phyloP scores from a whole-genome alignment of 345 rosid genomes.

The Acer negundo region DNA sequence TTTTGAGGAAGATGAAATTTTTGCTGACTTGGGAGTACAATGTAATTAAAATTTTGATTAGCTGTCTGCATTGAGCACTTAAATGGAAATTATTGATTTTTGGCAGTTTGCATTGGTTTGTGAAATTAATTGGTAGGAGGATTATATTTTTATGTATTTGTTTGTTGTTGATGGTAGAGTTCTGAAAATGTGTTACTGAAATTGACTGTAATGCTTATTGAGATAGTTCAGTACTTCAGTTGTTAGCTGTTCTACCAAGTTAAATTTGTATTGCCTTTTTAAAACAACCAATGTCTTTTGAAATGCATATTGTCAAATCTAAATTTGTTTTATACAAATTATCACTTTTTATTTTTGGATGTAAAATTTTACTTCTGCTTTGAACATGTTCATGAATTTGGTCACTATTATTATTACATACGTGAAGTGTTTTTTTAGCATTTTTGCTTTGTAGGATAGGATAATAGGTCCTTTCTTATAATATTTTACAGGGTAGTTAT shows the following conservation, averaged over 20 bases:
- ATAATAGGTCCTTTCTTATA: background rate
- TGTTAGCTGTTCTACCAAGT: background rate
- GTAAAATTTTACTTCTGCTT: background rate
- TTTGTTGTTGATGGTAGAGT: background rate
- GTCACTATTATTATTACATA: background rate
- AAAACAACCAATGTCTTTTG: background rate
- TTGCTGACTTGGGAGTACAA: background rate
- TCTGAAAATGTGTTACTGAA: background rate
- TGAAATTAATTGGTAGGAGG: background rate
- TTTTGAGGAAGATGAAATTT: background rate
- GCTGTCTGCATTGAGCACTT: background rate
- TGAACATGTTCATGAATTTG: background rate
- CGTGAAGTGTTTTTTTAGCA: background rate
- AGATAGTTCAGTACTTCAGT: background rate
- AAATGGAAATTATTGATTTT: background rate
- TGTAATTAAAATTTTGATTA: background rate
- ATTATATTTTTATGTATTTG: background rate
- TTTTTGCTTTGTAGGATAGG: background rate
- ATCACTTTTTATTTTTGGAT: background rate
- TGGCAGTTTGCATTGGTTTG: background rate
- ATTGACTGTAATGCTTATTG: background rate
- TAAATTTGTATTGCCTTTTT: background rate
- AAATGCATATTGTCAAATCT: background rate
- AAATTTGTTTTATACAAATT: background rate
- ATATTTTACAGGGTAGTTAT: background rate